phyloP scores from a whole-genome alignment of 257 asterid species.

The Jasminum sambac region DNA sequence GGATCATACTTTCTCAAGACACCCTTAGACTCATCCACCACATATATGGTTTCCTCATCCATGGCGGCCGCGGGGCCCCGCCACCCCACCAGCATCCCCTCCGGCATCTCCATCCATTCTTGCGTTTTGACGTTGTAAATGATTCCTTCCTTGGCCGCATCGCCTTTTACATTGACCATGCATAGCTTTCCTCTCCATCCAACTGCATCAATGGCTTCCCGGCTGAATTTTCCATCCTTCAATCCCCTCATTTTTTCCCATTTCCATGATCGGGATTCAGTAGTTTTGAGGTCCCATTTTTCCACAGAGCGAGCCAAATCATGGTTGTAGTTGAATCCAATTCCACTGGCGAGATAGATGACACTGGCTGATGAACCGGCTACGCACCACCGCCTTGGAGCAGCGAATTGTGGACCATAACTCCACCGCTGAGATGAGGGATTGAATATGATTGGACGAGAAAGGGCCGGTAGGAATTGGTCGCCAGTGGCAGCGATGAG shows the following conservation, averaged over 20 bases:
- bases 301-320: conserved; percentile 68
- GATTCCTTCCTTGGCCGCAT: conserved; percentile 64
- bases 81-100: conserved; percentile 80
- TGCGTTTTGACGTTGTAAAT: conserved; percentile 49
- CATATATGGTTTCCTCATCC: conserved; percentile 65
- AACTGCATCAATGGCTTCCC: conserved; percentile 77
- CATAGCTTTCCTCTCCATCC: conserved; percentile 82
- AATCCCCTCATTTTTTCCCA: conserved; percentile 62
- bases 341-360: conserved; percentile 76
- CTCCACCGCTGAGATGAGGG: conserved; percentile 44
- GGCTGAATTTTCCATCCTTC: conserved; percentile 65
- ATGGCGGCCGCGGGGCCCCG: conserved; percentile 78
- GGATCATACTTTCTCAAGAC: conserved; percentile 48
- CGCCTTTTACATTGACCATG: conserved; percentile 85
- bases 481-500: conserved; percentile 75
- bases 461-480: conserved; percentile 59
- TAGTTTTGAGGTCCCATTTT: conserved; percentile 45
- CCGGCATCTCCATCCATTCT: conserved; percentile 73
- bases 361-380: conserved; percentile 44
- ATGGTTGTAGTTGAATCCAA: conserved; percentile 59
- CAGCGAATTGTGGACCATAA: conserved; percentile 51
- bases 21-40: conserved; percentile 69
- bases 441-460: conserved; percentile 57
- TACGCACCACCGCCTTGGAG: conserved; percentile 86
- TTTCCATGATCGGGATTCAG: conserved; percentile 20